Base-by-base conservation (phyloP, 805 yeast species). In the Candida piceae region DNA sequence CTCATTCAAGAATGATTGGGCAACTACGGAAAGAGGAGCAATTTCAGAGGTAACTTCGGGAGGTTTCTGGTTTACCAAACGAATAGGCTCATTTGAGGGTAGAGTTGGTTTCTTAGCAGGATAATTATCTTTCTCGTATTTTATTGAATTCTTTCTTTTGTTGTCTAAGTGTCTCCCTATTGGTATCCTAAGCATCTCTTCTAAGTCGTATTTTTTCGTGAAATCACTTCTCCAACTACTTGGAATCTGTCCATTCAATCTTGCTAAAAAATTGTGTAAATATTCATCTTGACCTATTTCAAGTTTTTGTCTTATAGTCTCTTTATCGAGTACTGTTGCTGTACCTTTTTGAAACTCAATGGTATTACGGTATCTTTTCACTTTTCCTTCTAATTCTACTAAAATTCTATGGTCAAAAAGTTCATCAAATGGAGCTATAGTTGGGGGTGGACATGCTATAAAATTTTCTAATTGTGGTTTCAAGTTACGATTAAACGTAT, bases 331-430 rank as follows among this genome's bases (percentile, higher is more conserved):
- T 2, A 44, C 19, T 9, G 21, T 23, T 12, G 48, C 13, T 2
- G 24, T 20, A 2, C 46, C 40, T 11, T 42, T 36, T 15, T 47
- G 46, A 12, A 55, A 35, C 25, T 58, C 61, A 8, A 56, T 17
- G 2, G 16, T 29, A 16, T 35, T 40, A 2, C 38, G 41, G 31
- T 40, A 58, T 15, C 36, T 23, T 20, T 50, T 49, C 1, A 32
- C 38, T 5, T 22, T 7, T 1, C 53, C 54, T 10, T 36, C 38
- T 2, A 53, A 29, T 29, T 52, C 43, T 6, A 55, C 47, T 9
- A 58, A 12, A 7, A 55, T 15, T 20, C 39, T 38, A 1, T 40
- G 23, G 1, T 46, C 6, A 21, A 36, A 53, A 4, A 54, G 31
- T 2, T 28, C 32, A 16, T 47, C 48, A 22, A 29, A 38, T 3